Evolutionary conservation across 257 asterid species (phyloP).

Genomic region (Salvia hispanica): DNA sequence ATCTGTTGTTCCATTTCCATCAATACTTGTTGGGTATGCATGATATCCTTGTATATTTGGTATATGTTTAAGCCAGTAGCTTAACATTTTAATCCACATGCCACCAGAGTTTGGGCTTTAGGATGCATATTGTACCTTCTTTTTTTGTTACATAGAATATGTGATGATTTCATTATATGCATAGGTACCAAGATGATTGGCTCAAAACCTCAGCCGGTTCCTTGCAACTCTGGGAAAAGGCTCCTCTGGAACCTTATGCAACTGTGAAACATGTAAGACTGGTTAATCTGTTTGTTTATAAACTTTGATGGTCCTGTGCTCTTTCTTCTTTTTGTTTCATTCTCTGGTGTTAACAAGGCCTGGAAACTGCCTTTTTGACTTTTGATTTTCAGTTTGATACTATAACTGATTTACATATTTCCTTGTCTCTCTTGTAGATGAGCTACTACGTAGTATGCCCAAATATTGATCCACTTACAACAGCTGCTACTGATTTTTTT

Average conservation of each 20-base stretch:
- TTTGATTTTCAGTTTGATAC: slow-evolving; percentile 21
- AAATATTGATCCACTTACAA: slow-evolving; percentile 86
- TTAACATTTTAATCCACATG: background rate
- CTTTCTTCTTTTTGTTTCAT: background rate
- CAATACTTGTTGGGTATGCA: slow-evolving; percentile 93
- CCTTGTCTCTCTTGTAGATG: slow-evolving; percentile 61
- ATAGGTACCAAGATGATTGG: slow-evolving; percentile 99
- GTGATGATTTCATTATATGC: slow-evolving; percentile 33
- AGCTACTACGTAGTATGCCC: slow-evolving; percentile 94
- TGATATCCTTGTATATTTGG: slow-evolving; percentile 23
- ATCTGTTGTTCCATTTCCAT: slow-evolving; percentile 90
- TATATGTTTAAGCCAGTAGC: slow-evolving; percentile 17
- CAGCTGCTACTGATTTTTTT: slow-evolving; percentile 93
- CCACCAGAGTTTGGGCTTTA: slow-evolving; percentile 23
- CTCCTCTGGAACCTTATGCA: slow-evolving; percentile 98
- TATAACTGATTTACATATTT: slow-evolving; percentile 24
- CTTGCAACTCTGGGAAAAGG: slow-evolving; percentile 94
- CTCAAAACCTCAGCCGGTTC: slow-evolving; percentile 89
- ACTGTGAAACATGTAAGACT: slow-evolving; percentile 79
- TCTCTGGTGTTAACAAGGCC: slow-evolving; percentile 24
- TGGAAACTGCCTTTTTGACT: slow-evolving; percentile 26
- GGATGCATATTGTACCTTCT: slow-evolving; percentile 14
- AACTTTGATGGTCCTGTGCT: slow-evolving; percentile 19
- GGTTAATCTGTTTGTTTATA: slow-evolving; percentile 12
- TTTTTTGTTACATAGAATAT: slow-evolving; percentile 19